phyloP scores from a whole-genome alignment of 106 monocot genomes.

The Dendrobium huoshanense region DNA sequence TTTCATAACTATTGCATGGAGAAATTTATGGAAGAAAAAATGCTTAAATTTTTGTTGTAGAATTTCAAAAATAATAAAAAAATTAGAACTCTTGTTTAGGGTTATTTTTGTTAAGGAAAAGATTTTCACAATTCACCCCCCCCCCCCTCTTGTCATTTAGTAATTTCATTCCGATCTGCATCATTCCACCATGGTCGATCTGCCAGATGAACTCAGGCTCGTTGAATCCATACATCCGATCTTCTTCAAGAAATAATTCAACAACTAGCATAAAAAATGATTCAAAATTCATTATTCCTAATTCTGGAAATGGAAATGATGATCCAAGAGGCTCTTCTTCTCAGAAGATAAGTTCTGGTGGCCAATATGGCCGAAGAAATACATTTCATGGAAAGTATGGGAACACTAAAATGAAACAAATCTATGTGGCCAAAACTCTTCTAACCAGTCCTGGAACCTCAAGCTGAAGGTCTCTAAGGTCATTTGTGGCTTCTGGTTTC shows the following conservation, averaged over 20 bases:
- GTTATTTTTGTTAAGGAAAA: too few species aligned
- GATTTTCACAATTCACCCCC: too few species aligned
- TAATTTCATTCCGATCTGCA: too few species aligned
- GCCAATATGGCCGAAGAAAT: conserved; percentile 58
- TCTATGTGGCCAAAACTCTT: conserved; percentile 73
- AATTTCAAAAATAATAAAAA: too few species aligned
- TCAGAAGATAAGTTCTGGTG: conserved; percentile 26
- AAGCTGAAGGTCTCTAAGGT: background rate
- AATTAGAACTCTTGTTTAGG: too few species aligned
- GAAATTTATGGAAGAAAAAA: too few species aligned
- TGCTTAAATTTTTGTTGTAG: too few species aligned
- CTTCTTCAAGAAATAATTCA: conserved; percentile 11
- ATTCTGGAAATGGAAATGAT: background rate
- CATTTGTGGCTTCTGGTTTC: too few species aligned
- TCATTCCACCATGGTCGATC: conserved; percentile 5
- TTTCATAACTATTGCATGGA: too few species aligned
- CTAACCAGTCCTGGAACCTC: conserved; percentile 17
- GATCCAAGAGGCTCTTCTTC: too few species aligned
- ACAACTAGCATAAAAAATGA: conserved; percentile 22
- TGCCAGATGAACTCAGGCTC: conserved; percentile 35
- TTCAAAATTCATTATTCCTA: background rate
- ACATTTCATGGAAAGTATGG: conserved; percentile 55
- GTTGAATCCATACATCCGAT: conserved; percentile 17
- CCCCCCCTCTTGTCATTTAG: too few species aligned
- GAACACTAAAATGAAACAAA: conserved; percentile 66